A percentile compares a stretch with the other conserved stretches of the same genome.
phyloP scores from a whole-genome alignment of 1,139 yeast species.

The Kodamaea derodonti region DNA sequence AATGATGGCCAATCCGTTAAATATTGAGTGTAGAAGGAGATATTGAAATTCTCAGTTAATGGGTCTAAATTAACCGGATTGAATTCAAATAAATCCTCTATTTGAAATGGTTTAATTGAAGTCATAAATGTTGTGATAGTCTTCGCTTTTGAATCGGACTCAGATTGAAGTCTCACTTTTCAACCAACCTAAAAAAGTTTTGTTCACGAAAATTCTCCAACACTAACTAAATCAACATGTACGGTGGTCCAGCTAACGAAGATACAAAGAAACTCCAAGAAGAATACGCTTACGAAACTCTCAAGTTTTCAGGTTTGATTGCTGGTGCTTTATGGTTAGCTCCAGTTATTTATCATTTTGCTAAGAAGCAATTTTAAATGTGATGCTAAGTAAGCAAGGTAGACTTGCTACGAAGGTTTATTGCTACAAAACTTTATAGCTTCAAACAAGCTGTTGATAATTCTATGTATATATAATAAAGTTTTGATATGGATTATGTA shows the following conservation, averaged over 20 bases:
- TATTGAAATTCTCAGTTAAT: constrained; percentile 83
- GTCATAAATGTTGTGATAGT: too few species aligned
- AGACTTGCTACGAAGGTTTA: too few species aligned
- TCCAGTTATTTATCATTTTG: constrained; percentile 60
- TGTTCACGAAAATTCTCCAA: not conserved
- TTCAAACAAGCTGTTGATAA: too few species aligned
- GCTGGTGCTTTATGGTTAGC: constrained; percentile 80
- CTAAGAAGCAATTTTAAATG: constrained; percentile 51
- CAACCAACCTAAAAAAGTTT: not conserved
- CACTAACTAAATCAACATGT: constrained; percentile 41
- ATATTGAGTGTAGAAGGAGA: constrained; percentile 81
- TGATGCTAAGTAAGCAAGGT: too few species aligned
- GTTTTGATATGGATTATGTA: too few species aligned
- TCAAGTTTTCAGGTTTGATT: constrained; percentile 62
- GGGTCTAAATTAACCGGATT: constrained; percentile 82
- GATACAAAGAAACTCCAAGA: constrained; percentile 77
- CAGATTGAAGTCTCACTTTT: not conserved
- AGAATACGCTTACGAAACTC: constrained; percentile 61
- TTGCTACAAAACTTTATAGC: too few species aligned
- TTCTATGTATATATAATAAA: too few species aligned
- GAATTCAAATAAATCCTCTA: constrained; percentile 71
- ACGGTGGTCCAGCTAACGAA: constrained; percentile 75
- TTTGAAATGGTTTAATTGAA: constrained; percentile 77
- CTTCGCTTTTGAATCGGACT: too few species aligned
- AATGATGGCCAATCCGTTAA: constrained; percentile 84